phyloP scores from a whole-genome alignment of 2,329 filamentous ascomycete genomes.

The Aspergillus niger region DNA sequence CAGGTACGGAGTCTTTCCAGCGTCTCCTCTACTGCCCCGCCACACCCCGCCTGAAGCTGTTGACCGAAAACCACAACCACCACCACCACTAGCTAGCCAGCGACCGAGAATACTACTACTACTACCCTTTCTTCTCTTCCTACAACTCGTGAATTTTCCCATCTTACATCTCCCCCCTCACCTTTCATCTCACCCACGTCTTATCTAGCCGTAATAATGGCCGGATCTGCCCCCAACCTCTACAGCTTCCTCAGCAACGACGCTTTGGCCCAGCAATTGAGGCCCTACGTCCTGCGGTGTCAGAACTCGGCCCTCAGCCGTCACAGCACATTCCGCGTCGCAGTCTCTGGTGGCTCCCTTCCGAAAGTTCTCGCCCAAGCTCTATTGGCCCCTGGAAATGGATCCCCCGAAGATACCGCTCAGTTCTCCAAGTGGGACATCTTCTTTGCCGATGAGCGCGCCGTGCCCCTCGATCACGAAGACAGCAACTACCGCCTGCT shows the following conservation, averaged over 20 bases:
- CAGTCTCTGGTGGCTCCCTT: slow-evolving; percentile 89
- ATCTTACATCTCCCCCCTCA: neutral
- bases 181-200: neutral
- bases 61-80: slow-evolving; percentile 13
- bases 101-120: neutral
- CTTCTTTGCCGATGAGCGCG: slow-evolving; percentile 97
- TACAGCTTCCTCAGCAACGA: slow-evolving; percentile 74
- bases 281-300: slow-evolving; percentile 77
- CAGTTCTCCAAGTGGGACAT: slow-evolving; percentile 91
- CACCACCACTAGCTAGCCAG: neutral
- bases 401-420: slow-evolving; percentile 61
- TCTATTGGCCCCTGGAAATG: slow-evolving; percentile 63
- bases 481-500: slow-evolving; percentile 94
- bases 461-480: slow-evolving; percentile 84
- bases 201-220: slow-evolving; percentile 35
- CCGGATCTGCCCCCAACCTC: slow-evolving; percentile 58
- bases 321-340: slow-evolving; percentile 85
- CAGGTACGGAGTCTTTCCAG: slow-evolving; percentile 9
- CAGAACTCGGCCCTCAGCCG: slow-evolving; percentile 79
- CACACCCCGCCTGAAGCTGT: slow-evolving; percentile 19
- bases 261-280: slow-evolving; percentile 73
- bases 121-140: neutral
- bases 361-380: slow-evolving; percentile 85
- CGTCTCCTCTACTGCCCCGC: slow-evolving; percentile 16
- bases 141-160: neutral